Base-by-base conservation (phyloP, 805 yeast species). In the Hanseniaspora nectarophila region DNA sequence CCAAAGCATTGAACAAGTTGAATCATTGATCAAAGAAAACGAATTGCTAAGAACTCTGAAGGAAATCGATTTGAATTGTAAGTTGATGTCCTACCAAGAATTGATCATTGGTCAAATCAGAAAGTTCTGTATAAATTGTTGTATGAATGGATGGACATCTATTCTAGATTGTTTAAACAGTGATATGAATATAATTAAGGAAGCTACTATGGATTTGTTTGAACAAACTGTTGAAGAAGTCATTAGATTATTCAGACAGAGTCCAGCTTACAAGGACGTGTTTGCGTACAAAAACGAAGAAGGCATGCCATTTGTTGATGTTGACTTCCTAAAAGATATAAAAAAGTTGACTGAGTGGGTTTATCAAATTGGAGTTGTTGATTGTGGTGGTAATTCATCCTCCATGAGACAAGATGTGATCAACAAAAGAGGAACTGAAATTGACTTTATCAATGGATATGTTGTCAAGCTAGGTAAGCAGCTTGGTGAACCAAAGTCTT, bases 91-190 rank as follows among this genome's bases (percentile, higher is more conserved):
- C 44, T 69, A 73, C 43, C 72, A 72, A 23, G 77, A 74, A 37
- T 63, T 79, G 54, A 63, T 80, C 33, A 58, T 77, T 28, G 75
- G 79, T 1, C 95, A 86, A 65, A 69, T 81, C 57, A 82, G 80
- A 58, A 92, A 90, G 64, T 74, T 90, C 54, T 71, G 83, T 43
- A 80, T 84, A 20, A 92, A 92, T 61, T 75, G 85, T 1, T 85
- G 92, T 60, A 80, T 90, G 57, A 90, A 92, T 61, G 84, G 96
- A 0, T 68, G 83, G 28, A 84, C 96, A 0, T 82, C 95, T 0
- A 68, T 87, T 21, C 66, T 85, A 24, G 83, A 85, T 63, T 83
- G 92, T 61, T 62, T 73, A 35, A 92, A 92, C 61, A 95, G 94
- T 32, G 85, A 82, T 48, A 67, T 90, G 2, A 85, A 77, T 56